Percentiles rank a stretch among this genome's conserved stretches.
Conservation (phyloP, 345 rosid genomes). For the Pistacia atlantica region DNA sequence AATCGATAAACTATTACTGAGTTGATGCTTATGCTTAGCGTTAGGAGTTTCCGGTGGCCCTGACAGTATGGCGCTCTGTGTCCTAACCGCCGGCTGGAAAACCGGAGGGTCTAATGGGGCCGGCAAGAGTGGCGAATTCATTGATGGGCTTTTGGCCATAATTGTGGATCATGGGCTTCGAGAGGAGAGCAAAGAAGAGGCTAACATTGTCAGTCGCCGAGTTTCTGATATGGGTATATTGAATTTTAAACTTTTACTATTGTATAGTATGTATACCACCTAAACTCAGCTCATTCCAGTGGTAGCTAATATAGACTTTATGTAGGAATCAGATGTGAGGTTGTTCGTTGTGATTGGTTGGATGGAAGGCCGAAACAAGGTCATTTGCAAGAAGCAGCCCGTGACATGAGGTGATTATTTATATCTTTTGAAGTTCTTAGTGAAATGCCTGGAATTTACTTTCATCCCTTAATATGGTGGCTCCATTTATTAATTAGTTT, state of each 20-base stretch:
- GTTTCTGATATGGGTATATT: constrained; percentile 78
- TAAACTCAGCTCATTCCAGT: background rate
- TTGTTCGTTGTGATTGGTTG: constrained; percentile 74
- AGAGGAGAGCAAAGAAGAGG: constrained; percentile 76
- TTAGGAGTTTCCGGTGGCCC: constrained; percentile 96
- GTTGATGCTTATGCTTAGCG: constrained; percentile 40
- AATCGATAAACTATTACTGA: background rate
- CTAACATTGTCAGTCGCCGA: constrained; percentile 52
- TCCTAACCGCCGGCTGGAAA: constrained; percentile 86
- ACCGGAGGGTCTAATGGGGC: constrained; percentile 34
- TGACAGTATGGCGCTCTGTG: constrained; percentile 90
- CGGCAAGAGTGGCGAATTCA: constrained; percentile 40
- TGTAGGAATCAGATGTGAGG: constrained; percentile 91
- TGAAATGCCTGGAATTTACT: background rate
- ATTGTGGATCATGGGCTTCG: constrained; percentile 88
- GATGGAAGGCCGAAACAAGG: constrained; percentile 83
- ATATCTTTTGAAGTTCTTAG: background rate
- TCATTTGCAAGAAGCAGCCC: constrained; percentile 89
- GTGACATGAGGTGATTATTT: constrained; percentile 67
- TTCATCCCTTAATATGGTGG: background rate
- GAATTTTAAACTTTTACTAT: constrained; percentile 11
- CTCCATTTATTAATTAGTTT: constrained; percentile 7
- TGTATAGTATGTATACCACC: background rate
- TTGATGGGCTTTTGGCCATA: constrained; percentile 85
- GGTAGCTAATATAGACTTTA: constrained; percentile 33